A percentile compares a stretch with the other conserved stretches of the same genome.
Conservation (phyloP, 257 asterid genomes). For the Salvia miltiorrhiza region DNA sequence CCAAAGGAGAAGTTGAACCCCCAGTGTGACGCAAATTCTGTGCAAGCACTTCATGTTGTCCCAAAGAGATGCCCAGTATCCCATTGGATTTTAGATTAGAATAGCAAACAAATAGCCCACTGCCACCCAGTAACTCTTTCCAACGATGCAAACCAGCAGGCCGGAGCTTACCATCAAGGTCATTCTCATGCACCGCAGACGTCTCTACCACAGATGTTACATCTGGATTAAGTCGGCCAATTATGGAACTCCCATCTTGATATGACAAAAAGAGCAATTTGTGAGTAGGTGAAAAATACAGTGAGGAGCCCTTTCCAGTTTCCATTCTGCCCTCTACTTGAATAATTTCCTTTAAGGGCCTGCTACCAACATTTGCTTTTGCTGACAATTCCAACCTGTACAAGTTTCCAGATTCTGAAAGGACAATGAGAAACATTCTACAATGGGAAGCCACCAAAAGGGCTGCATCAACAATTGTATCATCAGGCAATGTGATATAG, state of each 20-base stretch:
- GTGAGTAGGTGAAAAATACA: conserved; percentile 72
- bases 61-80: conserved; percentile 70
- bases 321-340: conserved; percentile 62
- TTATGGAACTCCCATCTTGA: conserved; percentile 86
- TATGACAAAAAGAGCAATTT: conserved; percentile 83
- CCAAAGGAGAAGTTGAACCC: conserved; percentile 86
- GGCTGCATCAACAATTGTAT: conserved; percentile 75
- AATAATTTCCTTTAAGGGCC: conserved; percentile 74
- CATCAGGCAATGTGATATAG: conserved; percentile 80
- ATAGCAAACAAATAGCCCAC: conserved; percentile 80
- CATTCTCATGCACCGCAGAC: conserved; percentile 76
- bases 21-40: conserved; percentile 81
- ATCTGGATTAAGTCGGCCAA: conserved; percentile 82
- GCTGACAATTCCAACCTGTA: conserved; percentile 86
- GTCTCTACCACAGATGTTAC: conserved; percentile 66
- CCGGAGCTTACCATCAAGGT: conserved; percentile 62
- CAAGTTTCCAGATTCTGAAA: conserved; percentile 77
- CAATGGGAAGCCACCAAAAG: conserved; percentile 76
- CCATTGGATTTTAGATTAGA: conserved; percentile 80
- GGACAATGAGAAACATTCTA: conserved; percentile 68
- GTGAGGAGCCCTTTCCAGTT: conserved; percentile 67
- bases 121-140: conserved; percentile 77
- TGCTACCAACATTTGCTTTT: conserved; percentile 78
- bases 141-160: conserved; percentile 96
- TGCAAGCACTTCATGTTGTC: conserved; percentile 70